phyloP scores from a whole-genome alignment of 192 early-diverging fungal species.

The Rhizophagus prolifer region DNA sequence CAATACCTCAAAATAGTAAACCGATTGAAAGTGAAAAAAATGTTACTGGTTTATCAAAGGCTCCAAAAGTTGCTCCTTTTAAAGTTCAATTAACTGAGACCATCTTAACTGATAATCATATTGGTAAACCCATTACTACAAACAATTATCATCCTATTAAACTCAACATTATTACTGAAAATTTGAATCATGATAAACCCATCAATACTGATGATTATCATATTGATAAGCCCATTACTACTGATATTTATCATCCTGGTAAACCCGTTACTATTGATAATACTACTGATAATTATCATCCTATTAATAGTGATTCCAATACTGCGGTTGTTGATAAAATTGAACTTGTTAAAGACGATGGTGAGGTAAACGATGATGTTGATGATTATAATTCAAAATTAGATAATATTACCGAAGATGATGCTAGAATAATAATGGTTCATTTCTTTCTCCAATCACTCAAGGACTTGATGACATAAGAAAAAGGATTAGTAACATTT shows the following conservation, averaged over 20 bases:
- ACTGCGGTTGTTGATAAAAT: too few species aligned
- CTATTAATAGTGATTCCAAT: not conserved
- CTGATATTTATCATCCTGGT: not conserved
- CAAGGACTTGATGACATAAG: not conserved
- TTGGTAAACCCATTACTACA: not conserved
- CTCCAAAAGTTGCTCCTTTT: not conserved
- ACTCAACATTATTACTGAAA: not conserved
- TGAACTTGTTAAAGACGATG: too few species aligned
- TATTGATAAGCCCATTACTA: not conserved
- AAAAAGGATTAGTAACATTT: not conserved
- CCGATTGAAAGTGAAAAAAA: too few species aligned
- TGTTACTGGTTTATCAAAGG: too few species aligned
- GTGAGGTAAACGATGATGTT: too few species aligned
- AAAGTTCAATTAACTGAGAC: not conserved
- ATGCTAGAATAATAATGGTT: not conserved
- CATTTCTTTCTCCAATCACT: not conserved
- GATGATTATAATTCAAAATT: too few species aligned
- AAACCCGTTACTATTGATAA: too few species aligned
- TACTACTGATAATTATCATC: not conserved
- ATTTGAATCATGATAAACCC: too few species aligned
- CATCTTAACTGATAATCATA: not conserved
- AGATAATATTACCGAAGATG: not conserved
- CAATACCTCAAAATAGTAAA: too few species aligned
- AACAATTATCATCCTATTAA: too few species aligned
- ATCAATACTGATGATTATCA: not conserved